Base-by-base conservation (phyloP, 139 green algal species). In the Chlorella sp. region DNA sequence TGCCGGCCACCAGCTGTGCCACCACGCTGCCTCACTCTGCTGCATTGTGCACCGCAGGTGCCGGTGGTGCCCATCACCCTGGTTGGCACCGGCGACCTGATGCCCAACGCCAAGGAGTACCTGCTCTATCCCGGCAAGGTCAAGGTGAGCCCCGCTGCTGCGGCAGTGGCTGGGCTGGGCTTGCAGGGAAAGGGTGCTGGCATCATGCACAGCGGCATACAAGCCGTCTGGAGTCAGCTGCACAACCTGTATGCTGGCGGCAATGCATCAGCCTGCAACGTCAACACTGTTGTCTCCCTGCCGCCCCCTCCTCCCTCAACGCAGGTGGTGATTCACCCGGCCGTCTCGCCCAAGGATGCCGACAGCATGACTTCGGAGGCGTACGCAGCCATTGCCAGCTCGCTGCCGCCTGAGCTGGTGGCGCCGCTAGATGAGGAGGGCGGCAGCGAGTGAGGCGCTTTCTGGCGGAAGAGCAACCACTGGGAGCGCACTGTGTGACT, bases 11-110 rank as follows among this genome's bases (percentile, higher is more conserved):
- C 32, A 8, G 41, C 41, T 20, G 2, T 16, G 3, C 28, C 44
- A 7, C 1, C 6, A 3, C 16, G 26, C 48, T 6, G 16, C 40
- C n/a, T 67, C 2, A 24, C 40, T 24, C 34, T 8, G 22, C 0
- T 20, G 16, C 30, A 11, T 40, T 54, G 2, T 24, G 36, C 24
- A 11, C 13, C 20, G 16, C 64, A 94, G 14, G 93, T 95, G 34
- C 93, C 93, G 13, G 91, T 97, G n/a, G 90, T 97, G 78, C 97
- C 97, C 58, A 92, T 99, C 80, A 98, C 96, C 5, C 86, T 99
- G 17, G 60, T 97, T 0, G 96, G 96, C 17, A 97, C 96, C 36
- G 94, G 94, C 17, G 83, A 92, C 36, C 75, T 98, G 6, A 99
- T 99, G 97, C 94, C 94, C 46, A 95, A 91, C 73, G 92, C 92